These are phyloP conservation scores for Cenchrus americanus DNA, from an alignment of 176 grass and related monocot genomes.

Conservation along the genomic window DNA sequence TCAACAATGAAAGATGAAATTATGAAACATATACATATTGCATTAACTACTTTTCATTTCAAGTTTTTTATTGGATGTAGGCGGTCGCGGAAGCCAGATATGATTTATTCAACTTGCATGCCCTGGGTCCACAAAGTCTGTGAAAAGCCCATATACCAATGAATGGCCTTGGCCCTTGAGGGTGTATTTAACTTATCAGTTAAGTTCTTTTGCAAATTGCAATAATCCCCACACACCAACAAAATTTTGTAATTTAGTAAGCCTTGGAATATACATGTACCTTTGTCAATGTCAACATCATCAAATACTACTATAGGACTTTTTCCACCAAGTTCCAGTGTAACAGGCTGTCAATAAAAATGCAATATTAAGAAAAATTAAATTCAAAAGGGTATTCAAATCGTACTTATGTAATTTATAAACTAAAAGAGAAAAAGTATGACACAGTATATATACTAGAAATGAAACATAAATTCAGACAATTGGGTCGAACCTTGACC, in stretches of 20 bases:
- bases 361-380: conserved; percentile 31
- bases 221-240: background rate
- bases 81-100: too few relatives aligned
- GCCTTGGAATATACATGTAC: conserved; percentile 42
- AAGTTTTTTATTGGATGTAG: background rate
- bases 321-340: conserved; percentile 98
- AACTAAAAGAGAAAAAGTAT: background rate
- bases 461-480: conserved; percentile 9
- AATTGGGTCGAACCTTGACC: conserved; percentile 74
- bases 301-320: conserved; percentile 98
- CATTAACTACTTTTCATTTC: background rate
- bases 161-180: background rate
- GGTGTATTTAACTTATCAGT: background rate
- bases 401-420: conserved; percentile 13
- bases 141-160: background rate
- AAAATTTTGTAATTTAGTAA: background rate
- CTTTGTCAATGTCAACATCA: conserved; percentile 97
- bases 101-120: conserved; percentile 22
- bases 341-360: conserved; percentile 79
- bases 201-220: background rate
- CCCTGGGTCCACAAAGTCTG: background rate
- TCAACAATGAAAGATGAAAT: background rate
- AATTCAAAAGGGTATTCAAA: background rate
- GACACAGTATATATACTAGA: background rate
- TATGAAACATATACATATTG: background rate